A percentile compares a stretch with the other conserved stretches of the same genome.
Conservation (phyloP, 1,139 yeast genomes). For the Lodderomyces jiufengensis region DNA sequence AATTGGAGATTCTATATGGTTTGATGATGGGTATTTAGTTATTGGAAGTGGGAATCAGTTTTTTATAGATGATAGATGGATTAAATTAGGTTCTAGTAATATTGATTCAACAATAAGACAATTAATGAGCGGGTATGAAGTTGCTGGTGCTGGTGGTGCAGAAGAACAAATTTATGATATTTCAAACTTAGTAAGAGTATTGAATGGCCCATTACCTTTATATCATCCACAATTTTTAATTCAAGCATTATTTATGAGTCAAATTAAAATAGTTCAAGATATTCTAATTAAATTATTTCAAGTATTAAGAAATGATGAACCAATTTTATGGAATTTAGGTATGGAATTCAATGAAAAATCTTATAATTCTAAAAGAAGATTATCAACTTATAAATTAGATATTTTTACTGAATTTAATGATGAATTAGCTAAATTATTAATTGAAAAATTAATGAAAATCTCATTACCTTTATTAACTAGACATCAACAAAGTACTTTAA, state of each 20-base stretch:
- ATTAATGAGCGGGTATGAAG: slow-evolving; percentile 46
- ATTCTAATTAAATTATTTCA: slow-evolving; percentile 54
- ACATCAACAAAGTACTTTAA: slow-evolving; percentile 85
- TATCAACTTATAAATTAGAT: slow-evolving; percentile 18
- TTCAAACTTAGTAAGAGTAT: slow-evolving; percentile 60
- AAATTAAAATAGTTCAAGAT: slow-evolving; percentile 52
- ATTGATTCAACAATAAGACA: slow-evolving; percentile 38
- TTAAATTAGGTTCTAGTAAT: slow-evolving; percentile 28
- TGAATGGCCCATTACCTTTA: slow-evolving; percentile 86
- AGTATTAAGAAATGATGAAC: slow-evolving; percentile 40
- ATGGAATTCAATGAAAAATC: slow-evolving; percentile 22
- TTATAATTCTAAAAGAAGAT: slow-evolving; percentile 24
- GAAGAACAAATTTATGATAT: slow-evolving; percentile 28
- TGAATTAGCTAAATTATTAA: slow-evolving; percentile 46
- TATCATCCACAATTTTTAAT: slow-evolving; percentile 90
- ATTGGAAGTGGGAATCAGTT: slow-evolving; percentile 90
- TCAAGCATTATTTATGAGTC: slow-evolving; percentile 68
- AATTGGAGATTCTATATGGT: slow-evolving; percentile 89
- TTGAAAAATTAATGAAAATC: slow-evolving; percentile 57
- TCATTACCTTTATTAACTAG: slow-evolving; percentile 80
- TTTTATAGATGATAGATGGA: slow-evolving; percentile 71
- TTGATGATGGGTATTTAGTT: slow-evolving; percentile 71
- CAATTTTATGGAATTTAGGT: slow-evolving; percentile 35
- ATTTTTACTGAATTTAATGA: slow-evolving; percentile 41
- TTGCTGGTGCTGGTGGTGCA: background rate